These are phyloP conservation scores for Yarrowia keelungensis DNA, from an alignment of 805 yeast genomes.

Conservation along the genomic window DNA sequence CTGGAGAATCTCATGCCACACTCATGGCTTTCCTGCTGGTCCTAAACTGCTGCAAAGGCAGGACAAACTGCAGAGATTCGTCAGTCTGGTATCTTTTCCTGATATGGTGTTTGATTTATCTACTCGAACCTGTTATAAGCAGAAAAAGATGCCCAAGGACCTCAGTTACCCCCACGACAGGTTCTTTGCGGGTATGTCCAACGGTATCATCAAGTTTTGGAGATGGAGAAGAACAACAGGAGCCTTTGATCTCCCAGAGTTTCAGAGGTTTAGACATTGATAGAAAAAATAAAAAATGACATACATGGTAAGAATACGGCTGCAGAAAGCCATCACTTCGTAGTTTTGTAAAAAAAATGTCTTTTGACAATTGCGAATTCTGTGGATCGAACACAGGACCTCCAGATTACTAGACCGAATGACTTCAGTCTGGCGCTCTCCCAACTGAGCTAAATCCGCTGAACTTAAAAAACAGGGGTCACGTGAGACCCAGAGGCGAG, in stretches of 20 bases:
- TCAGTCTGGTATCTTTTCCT: background rate
- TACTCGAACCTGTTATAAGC: constrained; percentile 1
- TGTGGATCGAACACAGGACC: constrained; percentile 88
- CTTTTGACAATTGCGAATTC: constrained; percentile 47
- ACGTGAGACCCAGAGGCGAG: background rate
- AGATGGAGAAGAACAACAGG: constrained; percentile 15
- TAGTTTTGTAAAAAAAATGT: background rate
- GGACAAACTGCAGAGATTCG: constrained; percentile 5
- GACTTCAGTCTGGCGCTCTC: constrained; percentile 53
- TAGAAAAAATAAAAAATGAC: background rate
- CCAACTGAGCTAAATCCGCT: constrained; percentile 50
- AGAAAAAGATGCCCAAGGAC: background rate
- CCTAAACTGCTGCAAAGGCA: constrained; percentile 3
- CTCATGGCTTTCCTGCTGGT: background rate
- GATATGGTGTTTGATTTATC: constrained; percentile 13
- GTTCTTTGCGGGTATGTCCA: background rate
- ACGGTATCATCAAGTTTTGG: constrained; percentile 5
- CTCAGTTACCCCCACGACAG: constrained; percentile 3
- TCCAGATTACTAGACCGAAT: constrained; percentile 57
- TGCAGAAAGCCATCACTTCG: no score
- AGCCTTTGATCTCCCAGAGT: constrained; percentile 1
- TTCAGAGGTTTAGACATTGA: background rate
- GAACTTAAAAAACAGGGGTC: background rate
- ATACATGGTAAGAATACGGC: no score
- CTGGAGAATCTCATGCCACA: constrained; percentile 9